These are phyloP conservation scores for Colletotrichum falcatum DNA, from an alignment of 2,329 filamentous ascomycete genomes.

Conservation along the genomic window DNA sequence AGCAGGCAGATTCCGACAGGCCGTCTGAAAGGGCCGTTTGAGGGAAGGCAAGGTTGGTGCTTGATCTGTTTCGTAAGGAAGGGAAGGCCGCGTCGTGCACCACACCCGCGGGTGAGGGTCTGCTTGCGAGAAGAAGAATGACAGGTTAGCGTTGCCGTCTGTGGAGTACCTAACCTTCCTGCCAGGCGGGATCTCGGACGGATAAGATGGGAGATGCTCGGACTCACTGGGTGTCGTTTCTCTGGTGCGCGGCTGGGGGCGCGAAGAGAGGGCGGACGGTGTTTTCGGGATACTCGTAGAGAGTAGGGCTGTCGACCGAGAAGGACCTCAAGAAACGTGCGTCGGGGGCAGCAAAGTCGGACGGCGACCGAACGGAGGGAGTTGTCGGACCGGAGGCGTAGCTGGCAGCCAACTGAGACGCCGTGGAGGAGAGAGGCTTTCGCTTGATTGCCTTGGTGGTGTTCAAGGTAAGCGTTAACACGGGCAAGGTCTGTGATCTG, in stretches of 20 bases:
- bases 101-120: conserved; percentile 29
- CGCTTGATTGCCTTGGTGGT: conserved; percentile 59
- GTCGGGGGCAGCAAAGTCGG: conserved; percentile 62
- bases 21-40: conserved; percentile 58
- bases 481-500: conserved; percentile 41
- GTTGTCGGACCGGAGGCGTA: conserved; percentile 55
- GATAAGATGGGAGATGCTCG: conserved; percentile 7
- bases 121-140: conserved; percentile 27
- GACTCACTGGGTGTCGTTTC: conserved; percentile 39
- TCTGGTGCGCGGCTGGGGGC: conserved; percentile 37
- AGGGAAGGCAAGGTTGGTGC: conserved; percentile 56
- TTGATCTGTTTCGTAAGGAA: conserved; percentile 54
- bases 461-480: conserved; percentile 30
- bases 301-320: conserved; percentile 70
- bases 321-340: conserved; percentile 66
- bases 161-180: not conserved
- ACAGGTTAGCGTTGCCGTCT: conserved; percentile 13
- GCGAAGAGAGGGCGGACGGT: conserved; percentile 39
- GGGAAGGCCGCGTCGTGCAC: conserved; percentile 43
- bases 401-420: conserved; percentile 63
- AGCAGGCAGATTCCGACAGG: conserved; percentile 58
- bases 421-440: conserved; percentile 70
- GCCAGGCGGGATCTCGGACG: conserved; percentile 19
- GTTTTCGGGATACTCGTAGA: conserved; percentile 67
- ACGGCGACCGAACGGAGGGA: conserved; percentile 45